Evolutionary conservation across 1,139 yeast species (phyloP).

Genomic region (Sugiyamaella grinbergsii): DNA sequence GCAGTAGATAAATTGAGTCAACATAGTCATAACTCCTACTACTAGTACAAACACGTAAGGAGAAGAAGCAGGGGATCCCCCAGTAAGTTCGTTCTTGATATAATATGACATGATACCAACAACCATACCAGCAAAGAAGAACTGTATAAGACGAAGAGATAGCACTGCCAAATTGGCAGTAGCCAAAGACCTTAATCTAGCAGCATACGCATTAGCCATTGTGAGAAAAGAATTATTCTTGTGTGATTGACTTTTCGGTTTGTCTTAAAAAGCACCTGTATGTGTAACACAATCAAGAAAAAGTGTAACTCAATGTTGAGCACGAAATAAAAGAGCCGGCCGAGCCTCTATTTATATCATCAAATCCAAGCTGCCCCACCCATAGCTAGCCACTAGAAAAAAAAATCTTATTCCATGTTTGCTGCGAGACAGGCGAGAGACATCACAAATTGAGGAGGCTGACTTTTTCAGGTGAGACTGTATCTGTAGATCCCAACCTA

Average conservation of each 20-base stretch:
- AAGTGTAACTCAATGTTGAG: neutral
- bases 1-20: conserved; percentile 40
- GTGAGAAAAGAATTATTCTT: neutral
- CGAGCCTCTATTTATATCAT: conserved; percentile 3
- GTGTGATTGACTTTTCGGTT: neutral
- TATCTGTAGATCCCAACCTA: neutral
- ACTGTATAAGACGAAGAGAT: conserved; percentile 37
- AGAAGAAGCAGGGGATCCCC: conserved; percentile 34
- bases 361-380: neutral
- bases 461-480: conserved; percentile 7
- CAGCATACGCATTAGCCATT: conserved; percentile 23
- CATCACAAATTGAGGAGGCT: conserved; percentile 14
- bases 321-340: neutral
- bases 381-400: conserved; percentile 1
- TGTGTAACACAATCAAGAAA: neutral
- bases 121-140: conserved; percentile 41
- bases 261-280: neutral
- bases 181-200: conserved; percentile 32
- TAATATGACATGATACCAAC: conserved; percentile 39
- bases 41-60: conserved; percentile 37
- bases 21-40: conserved; percentile 35
- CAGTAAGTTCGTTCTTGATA: conserved; percentile 31
- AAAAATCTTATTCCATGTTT: neutral
- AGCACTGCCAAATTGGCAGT: conserved; percentile 38
- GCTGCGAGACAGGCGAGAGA: conserved; percentile 8